A percentile compares a stretch with the other conserved stretches of the same genome.
phyloP scores from a whole-genome alignment of 2,329 filamentous ascomycete genomes.

The Talaromyces sp. region DNA sequence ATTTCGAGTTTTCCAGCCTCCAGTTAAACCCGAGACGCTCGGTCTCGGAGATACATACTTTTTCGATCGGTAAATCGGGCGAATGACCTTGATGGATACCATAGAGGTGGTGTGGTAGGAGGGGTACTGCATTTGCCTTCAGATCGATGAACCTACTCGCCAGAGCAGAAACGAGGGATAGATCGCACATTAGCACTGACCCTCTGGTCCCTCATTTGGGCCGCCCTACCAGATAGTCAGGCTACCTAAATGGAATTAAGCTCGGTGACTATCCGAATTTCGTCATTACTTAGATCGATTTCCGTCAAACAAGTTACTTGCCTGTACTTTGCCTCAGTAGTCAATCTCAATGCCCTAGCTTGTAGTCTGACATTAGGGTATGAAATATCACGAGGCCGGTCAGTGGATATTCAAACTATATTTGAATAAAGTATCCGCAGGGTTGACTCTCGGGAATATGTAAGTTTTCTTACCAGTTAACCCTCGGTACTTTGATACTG shows the following conservation, averaged over 20 bases:
- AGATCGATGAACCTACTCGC: neutral
- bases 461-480: neutral
- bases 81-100: neutral
- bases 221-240: neutral
- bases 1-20: neutral
- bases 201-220: slow-evolving; percentile 11
- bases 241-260: slow-evolving; percentile 9
- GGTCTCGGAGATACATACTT: neutral
- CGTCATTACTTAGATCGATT: slow-evolving; percentile 4
- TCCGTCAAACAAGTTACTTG: neutral
- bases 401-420: neutral
- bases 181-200: slow-evolving; percentile 8
- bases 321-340: neutral
- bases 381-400: neutral
- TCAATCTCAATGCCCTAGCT: neutral
- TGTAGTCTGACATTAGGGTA: neutral
- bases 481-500: neutral
- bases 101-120: neutral
- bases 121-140: neutral
- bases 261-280: slow-evolving; percentile 5
- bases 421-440: too few relatives aligned
- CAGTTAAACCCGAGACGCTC: neutral
- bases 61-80: neutral
- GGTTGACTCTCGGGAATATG: neutral
- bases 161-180: neutral